A percentile compares a stretch with the other conserved stretches of the same genome.
Conservation (phyloP, 345 rosid genomes). For the Dipteronia dyeriana region DNA sequence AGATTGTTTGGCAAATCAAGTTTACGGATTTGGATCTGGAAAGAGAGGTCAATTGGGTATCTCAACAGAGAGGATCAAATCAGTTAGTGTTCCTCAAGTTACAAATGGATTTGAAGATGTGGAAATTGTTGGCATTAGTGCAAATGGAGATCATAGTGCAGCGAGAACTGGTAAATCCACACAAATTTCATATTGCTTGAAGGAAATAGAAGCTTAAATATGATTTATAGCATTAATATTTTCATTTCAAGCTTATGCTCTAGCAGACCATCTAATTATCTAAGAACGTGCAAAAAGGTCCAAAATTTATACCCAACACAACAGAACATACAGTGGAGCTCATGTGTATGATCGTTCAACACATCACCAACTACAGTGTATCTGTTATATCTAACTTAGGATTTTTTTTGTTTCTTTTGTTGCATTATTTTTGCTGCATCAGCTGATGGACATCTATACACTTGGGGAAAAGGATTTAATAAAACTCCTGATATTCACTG, state of each 20-base stretch:
- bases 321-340: too few species aligned
- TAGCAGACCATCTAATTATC: background rate
- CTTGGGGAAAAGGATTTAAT: conserved; percentile 85
- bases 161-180: conserved; percentile 63
- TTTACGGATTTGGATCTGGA: conserved; percentile 82
- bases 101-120: conserved; percentile 55
- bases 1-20: conserved; percentile 43
- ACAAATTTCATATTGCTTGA: background rate
- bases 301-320: too few species aligned
- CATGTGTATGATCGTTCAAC: background rate
- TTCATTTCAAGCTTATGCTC: background rate
- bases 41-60: conserved; percentile 88
- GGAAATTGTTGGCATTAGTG: conserved; percentile 49
- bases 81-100: conserved; percentile 51
- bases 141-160: conserved; percentile 89
- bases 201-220: background rate
- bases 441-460: conserved; percentile 65
- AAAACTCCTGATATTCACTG: conserved; percentile 43
- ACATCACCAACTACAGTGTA: background rate
- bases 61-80: conserved; percentile 41
- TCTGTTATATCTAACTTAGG: background rate
- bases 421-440: conserved; percentile 24
- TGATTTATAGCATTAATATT: background rate
- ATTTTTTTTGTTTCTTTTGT: background rate
- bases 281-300: background rate